These are phyloP conservation scores for Anthracocystis panici-leucophaei DNA, from an alignment of 1,284 basidiomycete species.

Conservation along the genomic window DNA sequence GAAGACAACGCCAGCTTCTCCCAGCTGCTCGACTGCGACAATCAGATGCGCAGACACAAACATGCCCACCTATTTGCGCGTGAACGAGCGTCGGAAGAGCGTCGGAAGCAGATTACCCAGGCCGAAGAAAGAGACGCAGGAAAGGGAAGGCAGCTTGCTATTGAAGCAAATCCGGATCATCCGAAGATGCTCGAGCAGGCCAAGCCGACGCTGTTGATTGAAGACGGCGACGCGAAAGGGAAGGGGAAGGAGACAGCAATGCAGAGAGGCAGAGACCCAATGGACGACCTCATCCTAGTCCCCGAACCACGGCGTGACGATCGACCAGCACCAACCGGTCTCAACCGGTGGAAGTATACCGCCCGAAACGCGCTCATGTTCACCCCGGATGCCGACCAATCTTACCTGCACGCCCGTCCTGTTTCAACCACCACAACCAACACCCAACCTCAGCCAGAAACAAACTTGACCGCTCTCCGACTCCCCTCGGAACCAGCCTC, in stretches of 20 bases:
- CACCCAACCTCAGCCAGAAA: slow-evolving; percentile 5
- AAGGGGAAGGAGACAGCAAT: background rate
- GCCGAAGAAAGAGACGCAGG: slow-evolving; percentile 27
- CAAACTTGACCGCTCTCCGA: slow-evolving; percentile 21
- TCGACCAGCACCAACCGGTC: slow-evolving; percentile 15
- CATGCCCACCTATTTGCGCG: slow-evolving; percentile 58
- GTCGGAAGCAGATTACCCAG: slow-evolving; percentile 23
- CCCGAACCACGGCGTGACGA: slow-evolving; percentile 27
- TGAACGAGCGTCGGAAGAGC: slow-evolving; percentile 42
- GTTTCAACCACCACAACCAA: background rate
- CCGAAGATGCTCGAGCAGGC: slow-evolving; percentile 13
- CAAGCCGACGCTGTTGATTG: slow-evolving; percentile 5
- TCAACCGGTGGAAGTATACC: slow-evolving; percentile 40
- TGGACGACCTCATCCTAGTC: slow-evolving; percentile 35
- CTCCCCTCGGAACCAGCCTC: slow-evolving; percentile 2
- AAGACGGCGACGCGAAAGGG: background rate
- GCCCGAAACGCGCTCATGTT: slow-evolving; percentile 62
- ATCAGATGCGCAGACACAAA: slow-evolving; percentile 45
- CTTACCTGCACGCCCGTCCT: slow-evolving; percentile 15
- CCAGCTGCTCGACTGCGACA: slow-evolving; percentile 56
- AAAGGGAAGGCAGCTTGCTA: slow-evolving; percentile 38
- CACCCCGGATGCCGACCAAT: slow-evolving; percentile 51
- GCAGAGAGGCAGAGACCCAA: slow-evolving; percentile 6
- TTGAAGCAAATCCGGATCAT: slow-evolving; percentile 40
- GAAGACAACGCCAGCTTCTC: slow-evolving; percentile 68